Evolutionary conservation across 129 eudicot species (phyloP), one percentile per base, ranked within the genome.

Genomic region (Helianthus tuberosus): DNA sequence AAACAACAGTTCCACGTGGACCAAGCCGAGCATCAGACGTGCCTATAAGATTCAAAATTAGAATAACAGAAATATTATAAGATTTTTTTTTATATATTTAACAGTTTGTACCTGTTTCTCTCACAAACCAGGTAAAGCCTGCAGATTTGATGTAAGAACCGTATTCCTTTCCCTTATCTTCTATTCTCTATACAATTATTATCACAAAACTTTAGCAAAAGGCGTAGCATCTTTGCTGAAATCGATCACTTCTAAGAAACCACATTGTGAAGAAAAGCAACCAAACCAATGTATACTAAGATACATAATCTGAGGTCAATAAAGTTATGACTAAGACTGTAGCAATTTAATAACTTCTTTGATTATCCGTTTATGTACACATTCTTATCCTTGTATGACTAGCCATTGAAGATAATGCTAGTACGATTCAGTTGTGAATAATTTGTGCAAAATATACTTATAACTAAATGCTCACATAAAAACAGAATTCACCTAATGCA

Each of bases 111-210:
- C 98, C 98, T 84, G 98, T 93, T 85, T 93, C 97, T 85, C 98
- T 83, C 16, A 93, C 97, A 86, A 93, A 93, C 98, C 98, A 93
- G 70, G 74, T 75, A 72, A 93, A 86, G 7, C 80, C 90, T 72
- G 97, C 98, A 14, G 98, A 88, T 88, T 78, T 90, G 38, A 86
- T 74, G 71, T 76, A 82, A 32, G 89, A 82, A 38, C 98, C 98
- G 54, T 84, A 93, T 0, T 93, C 98, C 85, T 58, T 93, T 68
- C 98, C 98, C 73, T 83, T 93, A 75, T 90, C 97, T 79, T 93
- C 96, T 41, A 69, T 93, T 83, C 98, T 88, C 98, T 93, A 78
- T 6, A 67, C 5, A 81, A 13, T 68, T 13, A 36, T 14, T 32
- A 75, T 65, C 64, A 81, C 74, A 38, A 1, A 29, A 14, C 15